Conservation (phyloP, 768 basidiomycete species). For the Kwoniella dejecticola region DNA sequence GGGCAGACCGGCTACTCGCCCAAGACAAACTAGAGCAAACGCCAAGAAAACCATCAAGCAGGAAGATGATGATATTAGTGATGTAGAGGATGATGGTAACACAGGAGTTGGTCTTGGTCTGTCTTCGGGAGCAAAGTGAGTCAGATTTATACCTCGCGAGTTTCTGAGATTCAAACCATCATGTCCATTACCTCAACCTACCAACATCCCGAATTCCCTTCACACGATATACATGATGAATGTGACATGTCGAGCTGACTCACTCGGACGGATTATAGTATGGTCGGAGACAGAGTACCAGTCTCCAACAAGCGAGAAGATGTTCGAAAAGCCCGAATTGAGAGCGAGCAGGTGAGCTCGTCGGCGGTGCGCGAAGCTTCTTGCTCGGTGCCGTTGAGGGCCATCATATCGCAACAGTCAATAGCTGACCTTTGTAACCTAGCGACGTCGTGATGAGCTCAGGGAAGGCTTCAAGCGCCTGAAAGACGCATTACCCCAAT, state of each 20-base stretch:
- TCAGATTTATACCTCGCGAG: neutral
- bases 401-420: neutral
- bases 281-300: conserved; percentile 13
- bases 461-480: conserved; percentile 86
- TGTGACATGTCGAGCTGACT: no score
- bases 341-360: conserved; percentile 46
- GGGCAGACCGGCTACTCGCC: neutral
- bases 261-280: no score
- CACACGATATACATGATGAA: no score
- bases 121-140: conserved; percentile 11
- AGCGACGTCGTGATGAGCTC: conserved; percentile 87
- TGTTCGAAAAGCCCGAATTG: conserved; percentile 30
- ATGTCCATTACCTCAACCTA: neutral
- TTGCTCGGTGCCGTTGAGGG: conserved; percentile 12
- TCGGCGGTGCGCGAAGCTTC: conserved; percentile 32
- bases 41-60: conserved; percentile 14
- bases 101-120: conserved; percentile 19
- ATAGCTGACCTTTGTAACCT: conserved; percentile 42
- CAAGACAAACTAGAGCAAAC: neutral
- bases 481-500: conserved; percentile 84
- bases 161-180: neutral
- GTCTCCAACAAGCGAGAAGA: conserved; percentile 22
- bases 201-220: neutral
- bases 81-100: conserved; percentile 25
- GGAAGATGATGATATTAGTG: conserved; percentile 16